phyloP scores from a whole-genome alignment of 2,329 filamentous ascomycete genomes.

The Arthrobotrys pseudoclavata region DNA sequence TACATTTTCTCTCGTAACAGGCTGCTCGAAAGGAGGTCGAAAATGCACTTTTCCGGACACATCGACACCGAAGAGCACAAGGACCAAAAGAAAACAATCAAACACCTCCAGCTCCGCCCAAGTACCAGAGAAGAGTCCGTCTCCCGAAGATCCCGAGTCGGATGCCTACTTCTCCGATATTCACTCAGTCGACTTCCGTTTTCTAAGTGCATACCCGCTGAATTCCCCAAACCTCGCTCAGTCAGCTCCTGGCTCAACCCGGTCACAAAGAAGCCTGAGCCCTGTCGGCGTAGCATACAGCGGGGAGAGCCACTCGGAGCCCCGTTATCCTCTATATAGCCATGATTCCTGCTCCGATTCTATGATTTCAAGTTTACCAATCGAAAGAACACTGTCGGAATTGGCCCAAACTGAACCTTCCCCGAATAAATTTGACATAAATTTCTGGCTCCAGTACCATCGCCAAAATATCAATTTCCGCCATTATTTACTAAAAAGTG shows the following conservation, averaged over 20 bases:
- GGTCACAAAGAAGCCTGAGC: slow-evolving; percentile 53
- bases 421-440: slow-evolving; percentile 77
- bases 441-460: slow-evolving; percentile 84
- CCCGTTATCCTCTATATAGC: slow-evolving; percentile 35
- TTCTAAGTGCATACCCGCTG: slow-evolving; percentile 66
- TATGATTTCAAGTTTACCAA: slow-evolving; percentile 7
- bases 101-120: slow-evolving; percentile 41
- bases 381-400: slow-evolving; percentile 64
- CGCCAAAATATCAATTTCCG: slow-evolving; percentile 81
- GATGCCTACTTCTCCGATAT: slow-evolving; percentile 67
- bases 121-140: slow-evolving; percentile 65
- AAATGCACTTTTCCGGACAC: slow-evolving; percentile 90
- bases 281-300: slow-evolving; percentile 31
- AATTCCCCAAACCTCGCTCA: slow-evolving; percentile 56
- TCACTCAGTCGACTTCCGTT: slow-evolving; percentile 56
- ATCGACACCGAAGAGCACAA: slow-evolving; percentile 64
- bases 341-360: slow-evolving; percentile 46
- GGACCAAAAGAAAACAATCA: slow-evolving; percentile 59
- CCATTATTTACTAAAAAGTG: slow-evolving; percentile 83
- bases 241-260: slow-evolving; percentile 42
- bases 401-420: slow-evolving; percentile 67
- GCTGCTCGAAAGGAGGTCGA: slow-evolving; percentile 90
- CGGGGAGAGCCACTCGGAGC: slow-evolving; percentile 39
- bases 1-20: slow-evolving; percentile 67
- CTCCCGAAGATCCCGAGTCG: slow-evolving; percentile 70